These are phyloP conservation scores for Drechslerella stenobrocha DNA, from an alignment of 2,329 filamentous ascomycete genomes.

Conservation along the genomic window DNA sequence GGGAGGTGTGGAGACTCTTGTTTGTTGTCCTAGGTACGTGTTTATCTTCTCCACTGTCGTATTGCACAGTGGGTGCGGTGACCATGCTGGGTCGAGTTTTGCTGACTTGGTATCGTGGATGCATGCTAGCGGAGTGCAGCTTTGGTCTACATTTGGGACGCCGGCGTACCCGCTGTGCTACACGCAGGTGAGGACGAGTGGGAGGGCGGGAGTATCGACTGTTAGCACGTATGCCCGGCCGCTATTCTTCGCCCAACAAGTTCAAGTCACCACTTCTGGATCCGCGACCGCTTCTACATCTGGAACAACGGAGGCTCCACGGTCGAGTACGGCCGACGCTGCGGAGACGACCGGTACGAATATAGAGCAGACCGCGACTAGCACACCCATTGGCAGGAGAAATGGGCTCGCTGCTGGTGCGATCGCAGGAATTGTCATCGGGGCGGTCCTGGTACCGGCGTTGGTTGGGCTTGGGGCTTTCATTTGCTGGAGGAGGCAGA, in stretches of 20 bases:
- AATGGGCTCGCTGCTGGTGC: slow-evolving; percentile 22
- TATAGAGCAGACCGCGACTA: slow-evolving; percentile 1
- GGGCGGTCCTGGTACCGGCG: not conserved
- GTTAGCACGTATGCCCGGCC: slow-evolving; percentile 39
- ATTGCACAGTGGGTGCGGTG: too few relatives aligned
- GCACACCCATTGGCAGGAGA: not conserved
- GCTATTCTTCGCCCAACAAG: slow-evolving; percentile 30
- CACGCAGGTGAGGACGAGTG: slow-evolving; percentile 16
- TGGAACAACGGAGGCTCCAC: not conserved
- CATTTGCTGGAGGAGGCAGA: slow-evolving; percentile 26
- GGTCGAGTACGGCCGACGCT: slow-evolving; percentile 1
- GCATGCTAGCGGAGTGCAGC: slow-evolving; percentile 17
- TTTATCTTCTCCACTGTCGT: too few relatives aligned
- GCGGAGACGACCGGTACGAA: slow-evolving; percentile 1
- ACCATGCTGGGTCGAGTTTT: too few relatives aligned
- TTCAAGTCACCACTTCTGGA: slow-evolving; percentile 2
- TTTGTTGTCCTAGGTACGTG: slow-evolving; percentile 37
- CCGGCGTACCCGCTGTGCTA: slow-evolving; percentile 23
- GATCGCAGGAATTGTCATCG: slow-evolving; percentile 32
- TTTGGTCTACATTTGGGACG: slow-evolving; percentile 26
- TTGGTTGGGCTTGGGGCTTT: slow-evolving; percentile 21
- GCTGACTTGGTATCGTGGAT: not conserved
- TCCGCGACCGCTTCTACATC: not conserved
- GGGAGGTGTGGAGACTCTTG: slow-evolving; percentile 7
- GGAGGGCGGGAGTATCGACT: not conserved